These are phyloP conservation scores for Elsinoe batatas DNA, from an alignment of 2,329 filamentous ascomycete species.

Conservation along the genomic window DNA sequence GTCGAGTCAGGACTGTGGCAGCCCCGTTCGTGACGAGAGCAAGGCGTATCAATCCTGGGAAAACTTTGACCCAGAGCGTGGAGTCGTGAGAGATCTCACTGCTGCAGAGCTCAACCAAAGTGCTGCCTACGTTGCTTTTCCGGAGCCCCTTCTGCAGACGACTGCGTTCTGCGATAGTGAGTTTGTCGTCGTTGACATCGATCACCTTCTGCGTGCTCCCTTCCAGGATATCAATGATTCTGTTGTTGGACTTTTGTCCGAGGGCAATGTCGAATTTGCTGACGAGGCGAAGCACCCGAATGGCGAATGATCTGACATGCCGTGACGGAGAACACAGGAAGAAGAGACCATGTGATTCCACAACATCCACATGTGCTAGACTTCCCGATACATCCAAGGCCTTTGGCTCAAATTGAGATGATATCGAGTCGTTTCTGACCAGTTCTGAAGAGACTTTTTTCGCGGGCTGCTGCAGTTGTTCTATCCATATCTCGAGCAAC, in stretches of 20 bases:
- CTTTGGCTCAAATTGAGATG: conserved; percentile 14
- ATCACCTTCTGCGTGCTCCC: conserved; percentile 80
- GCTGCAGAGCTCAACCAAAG: conserved; percentile 84
- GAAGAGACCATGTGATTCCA: conserved; percentile 93
- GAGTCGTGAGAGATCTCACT: conserved; percentile 93
- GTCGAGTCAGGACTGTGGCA: conserved; percentile 79
- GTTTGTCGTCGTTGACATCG: conserved; percentile 81
- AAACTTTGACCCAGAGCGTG: conserved; percentile 95
- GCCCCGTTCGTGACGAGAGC: conserved; percentile 87
- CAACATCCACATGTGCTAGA: conserved; percentile 89
- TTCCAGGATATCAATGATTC: conserved; percentile 87
- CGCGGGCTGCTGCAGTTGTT: conserved; percentile 60
- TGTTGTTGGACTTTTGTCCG: conserved; percentile 56
- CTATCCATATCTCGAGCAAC: conserved; percentile 91
- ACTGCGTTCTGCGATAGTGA: conserved; percentile 86
- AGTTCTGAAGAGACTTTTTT: conserved; percentile 60
- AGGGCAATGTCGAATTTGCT: conserved; percentile 88
- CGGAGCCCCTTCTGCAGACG: conserved; percentile 83
- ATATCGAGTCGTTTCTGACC: conserved; percentile 39
- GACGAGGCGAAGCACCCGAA: conserved; percentile 83
- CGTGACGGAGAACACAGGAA: conserved; percentile 94
- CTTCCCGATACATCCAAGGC: conserved; percentile 56
- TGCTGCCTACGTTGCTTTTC: conserved; percentile 72
- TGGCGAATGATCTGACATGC: conserved; percentile 77
- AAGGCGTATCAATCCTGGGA: conserved; percentile 85